Percentiles rank a stretch among this genome's conserved stretches.
phyloP scores from a whole-genome alignment of 805 yeast genomes.

The Candida boidinii region DNA sequence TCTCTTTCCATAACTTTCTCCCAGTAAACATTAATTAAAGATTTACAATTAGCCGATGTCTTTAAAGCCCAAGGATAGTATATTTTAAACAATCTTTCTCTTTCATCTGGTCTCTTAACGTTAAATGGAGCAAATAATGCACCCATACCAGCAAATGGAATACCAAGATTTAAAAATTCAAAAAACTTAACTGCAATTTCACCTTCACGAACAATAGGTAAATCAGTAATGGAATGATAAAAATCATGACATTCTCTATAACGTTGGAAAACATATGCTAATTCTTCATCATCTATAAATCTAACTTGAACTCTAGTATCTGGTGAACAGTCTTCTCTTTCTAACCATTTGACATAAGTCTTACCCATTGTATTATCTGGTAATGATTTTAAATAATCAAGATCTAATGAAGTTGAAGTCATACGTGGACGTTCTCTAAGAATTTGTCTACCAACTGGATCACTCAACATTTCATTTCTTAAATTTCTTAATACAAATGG shows the following conservation, averaged over 20 bases:
- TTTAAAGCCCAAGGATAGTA: slow-evolving; percentile 85
- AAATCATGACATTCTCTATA: slow-evolving; percentile 97
- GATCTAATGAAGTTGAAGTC: slow-evolving; percentile 60
- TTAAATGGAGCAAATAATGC: slow-evolving; percentile 84
- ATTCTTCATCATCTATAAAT: slow-evolving; percentile 81
- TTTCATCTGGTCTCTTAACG: slow-evolving; percentile 54
- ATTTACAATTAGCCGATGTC: slow-evolving; percentile 64
- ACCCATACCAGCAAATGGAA: slow-evolving; percentile 94
- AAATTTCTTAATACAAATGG: slow-evolving; percentile 54
- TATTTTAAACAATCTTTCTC: slow-evolving; percentile 51
- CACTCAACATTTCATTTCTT: slow-evolving; percentile 66
- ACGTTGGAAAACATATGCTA: slow-evolving; percentile 88
- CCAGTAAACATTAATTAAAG: slow-evolving; percentile 88
- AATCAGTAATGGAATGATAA: slow-evolving; percentile 84
- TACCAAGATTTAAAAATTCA: slow-evolving; percentile 85
- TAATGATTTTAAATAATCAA: slow-evolving; percentile 46
- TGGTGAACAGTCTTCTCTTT: slow-evolving; percentile 82
- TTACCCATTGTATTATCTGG: slow-evolving; percentile 71
- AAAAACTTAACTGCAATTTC: slow-evolving; percentile 89
- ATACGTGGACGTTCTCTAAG: slow-evolving; percentile 77
- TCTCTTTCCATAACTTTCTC: slow-evolving; percentile 71
- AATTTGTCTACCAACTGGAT: slow-evolving; percentile 68
- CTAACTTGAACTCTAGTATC: slow-evolving; percentile 87
- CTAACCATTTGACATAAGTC: slow-evolving; percentile 75
- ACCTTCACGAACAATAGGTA: slow-evolving; percentile 92